Conservation (phyloP, 2,329 filamentous ascomycete species). For the Talaromyces pinophilus region DNA sequence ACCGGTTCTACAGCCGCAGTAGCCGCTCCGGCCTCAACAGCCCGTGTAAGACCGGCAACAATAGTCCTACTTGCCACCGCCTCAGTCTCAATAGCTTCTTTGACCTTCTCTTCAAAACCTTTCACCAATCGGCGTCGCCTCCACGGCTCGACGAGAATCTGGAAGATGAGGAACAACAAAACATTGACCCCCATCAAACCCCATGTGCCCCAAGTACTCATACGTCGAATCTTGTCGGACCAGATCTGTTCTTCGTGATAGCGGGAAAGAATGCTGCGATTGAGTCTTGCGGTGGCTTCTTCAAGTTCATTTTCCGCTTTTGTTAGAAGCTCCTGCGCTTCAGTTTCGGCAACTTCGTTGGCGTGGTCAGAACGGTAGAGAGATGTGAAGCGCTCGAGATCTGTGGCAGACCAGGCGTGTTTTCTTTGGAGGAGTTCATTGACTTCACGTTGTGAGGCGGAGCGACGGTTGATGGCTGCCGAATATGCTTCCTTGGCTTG, state of each 20-base stretch:
- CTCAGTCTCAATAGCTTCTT: slow-evolving; percentile 69
- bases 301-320: slow-evolving; percentile 79
- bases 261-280: slow-evolving; percentile 78
- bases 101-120: slow-evolving; percentile 78
- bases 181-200: slow-evolving; percentile 97
- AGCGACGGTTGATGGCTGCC: slow-evolving; percentile 77
- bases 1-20: slow-evolving; percentile 12
- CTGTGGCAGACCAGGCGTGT: slow-evolving; percentile 81
- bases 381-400: slow-evolving; percentile 91
- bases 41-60: slow-evolving; percentile 10
- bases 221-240: slow-evolving; percentile 94
- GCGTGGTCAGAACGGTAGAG: slow-evolving; percentile 91
- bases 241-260: slow-evolving; percentile 99
- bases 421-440: slow-evolving; percentile 92
- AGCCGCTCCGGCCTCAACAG: slow-evolving; percentile 1
- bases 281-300: slow-evolving; percentile 72
- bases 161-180: slow-evolving; percentile 78
- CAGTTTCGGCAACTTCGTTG: slow-evolving; percentile 80
- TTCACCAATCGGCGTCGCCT: slow-evolving; percentile 75
- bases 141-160: slow-evolving; percentile 93
- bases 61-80: slow-evolving; percentile 29
- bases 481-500: slow-evolving; percentile 75
- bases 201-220: slow-evolving; percentile 98
- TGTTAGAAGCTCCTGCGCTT: slow-evolving; percentile 70
- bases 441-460: slow-evolving; percentile 91